Evolutionary conservation across 169 alveolate genomes (phyloP).

Genomic region (Plasmodium inui): DNA sequence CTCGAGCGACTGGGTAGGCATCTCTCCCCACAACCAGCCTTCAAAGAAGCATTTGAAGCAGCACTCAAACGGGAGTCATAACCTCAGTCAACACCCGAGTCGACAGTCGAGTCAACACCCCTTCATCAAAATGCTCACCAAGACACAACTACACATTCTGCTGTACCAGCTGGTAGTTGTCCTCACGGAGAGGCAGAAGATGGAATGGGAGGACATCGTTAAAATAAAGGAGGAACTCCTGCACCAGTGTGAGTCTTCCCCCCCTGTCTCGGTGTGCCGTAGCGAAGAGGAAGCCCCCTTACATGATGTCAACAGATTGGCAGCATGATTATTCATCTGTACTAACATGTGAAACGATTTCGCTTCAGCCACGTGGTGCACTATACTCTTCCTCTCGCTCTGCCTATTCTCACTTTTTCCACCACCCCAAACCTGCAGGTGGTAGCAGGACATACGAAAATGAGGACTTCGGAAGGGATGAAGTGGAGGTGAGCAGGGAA

Average conservation of each 20-base stretch:
- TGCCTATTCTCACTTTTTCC: not conserved
- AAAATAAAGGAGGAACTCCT: slow-evolving; percentile 40
- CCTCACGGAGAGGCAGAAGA: slow-evolving; percentile 50
- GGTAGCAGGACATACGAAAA: not conserved
- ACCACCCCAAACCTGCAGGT: not conserved
- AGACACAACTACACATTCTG: slow-evolving; percentile 55
- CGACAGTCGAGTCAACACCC: not conserved
- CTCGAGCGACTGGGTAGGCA: not conserved
- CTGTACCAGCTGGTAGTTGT: slow-evolving; percentile 50
- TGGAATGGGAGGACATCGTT: slow-evolving; percentile 41
- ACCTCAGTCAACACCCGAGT: not conserved
- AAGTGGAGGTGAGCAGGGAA: not conserved
- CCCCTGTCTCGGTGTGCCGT: not conserved
- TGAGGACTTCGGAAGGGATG: not conserved
- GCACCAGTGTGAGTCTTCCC: slow-evolving; percentile 3
- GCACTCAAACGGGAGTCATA: not conserved
- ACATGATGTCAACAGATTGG: not conserved
- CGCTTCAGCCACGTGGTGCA: not conserved
- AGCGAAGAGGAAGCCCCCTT: not conserved
- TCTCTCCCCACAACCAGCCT: not conserved
- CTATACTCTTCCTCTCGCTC: not conserved
- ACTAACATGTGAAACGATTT: not conserved
- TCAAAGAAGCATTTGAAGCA: not conserved
- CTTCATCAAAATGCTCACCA: slow-evolving; percentile 37
- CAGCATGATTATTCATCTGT: not conserved